Evolutionary conservation across 208 protist species (phyloP).

Genomic region (Trypanosoma rangeli): DNA sequence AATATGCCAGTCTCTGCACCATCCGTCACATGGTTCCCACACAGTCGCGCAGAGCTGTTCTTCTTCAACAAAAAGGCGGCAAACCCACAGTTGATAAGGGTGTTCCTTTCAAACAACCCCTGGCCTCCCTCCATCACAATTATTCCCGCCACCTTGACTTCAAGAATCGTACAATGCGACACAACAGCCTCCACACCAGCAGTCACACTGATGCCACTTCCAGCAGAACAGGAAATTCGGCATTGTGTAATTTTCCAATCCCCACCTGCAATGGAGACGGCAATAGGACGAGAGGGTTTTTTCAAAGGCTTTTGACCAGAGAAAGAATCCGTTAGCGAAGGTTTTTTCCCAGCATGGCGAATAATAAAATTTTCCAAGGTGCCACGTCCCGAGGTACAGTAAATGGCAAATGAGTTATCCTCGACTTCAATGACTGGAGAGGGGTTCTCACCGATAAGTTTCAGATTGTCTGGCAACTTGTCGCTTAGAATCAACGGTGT

Average conservation of each 20-base stretch:
- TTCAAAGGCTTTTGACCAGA: constrained; percentile 17
- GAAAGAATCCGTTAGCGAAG: constrained; percentile 19
- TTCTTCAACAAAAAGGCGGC: constrained; percentile 79
- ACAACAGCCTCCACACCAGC: constrained; percentile 52
- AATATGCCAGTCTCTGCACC: constrained; percentile 81
- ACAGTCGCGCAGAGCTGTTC: constrained; percentile 46
- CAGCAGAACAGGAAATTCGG: constrained; percentile 70
- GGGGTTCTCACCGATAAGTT: constrained; percentile 66
- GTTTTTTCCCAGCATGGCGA: constrained; percentile 45
- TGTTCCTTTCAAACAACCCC: constrained; percentile 74
- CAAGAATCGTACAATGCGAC: constrained; percentile 75
- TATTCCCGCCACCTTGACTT: constrained; percentile 73
- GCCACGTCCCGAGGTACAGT: constrained; percentile 60
- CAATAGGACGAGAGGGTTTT: constrained; percentile 54
- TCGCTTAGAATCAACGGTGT: constrained; percentile 48
- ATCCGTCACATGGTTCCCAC: constrained; percentile 68
- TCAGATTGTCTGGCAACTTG: constrained; percentile 60
- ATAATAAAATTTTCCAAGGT: constrained; percentile 79
- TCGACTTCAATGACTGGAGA: constrained; percentile 64
- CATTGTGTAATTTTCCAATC: constrained; percentile 73
- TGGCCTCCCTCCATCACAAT: constrained; percentile 61
- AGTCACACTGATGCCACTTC: constrained; percentile 63
- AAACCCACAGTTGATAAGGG: constrained; percentile 76
- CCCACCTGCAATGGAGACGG: constrained; percentile 62
- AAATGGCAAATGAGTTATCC: constrained; percentile 46